Conservation (phyloP, 805 yeast species). For the Suhomyces faveliae region DNA sequence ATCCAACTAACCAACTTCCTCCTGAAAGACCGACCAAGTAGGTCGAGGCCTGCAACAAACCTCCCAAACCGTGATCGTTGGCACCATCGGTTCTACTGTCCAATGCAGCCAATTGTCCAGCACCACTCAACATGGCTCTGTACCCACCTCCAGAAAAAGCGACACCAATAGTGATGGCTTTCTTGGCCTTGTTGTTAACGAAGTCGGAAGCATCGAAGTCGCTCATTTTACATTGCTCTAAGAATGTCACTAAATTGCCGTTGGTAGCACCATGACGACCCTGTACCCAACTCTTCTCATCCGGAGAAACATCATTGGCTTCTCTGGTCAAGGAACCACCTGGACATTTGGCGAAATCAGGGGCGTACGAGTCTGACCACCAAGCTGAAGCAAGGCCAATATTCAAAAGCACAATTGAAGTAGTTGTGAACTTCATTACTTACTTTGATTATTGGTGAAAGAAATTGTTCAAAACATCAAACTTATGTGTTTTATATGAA, state of each 20-base stretch:
- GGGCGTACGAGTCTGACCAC: conserved; percentile 50
- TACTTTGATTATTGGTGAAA: too few species aligned
- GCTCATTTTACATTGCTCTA: conserved; percentile 44
- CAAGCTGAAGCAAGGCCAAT: conserved; percentile 1
- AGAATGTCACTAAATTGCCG: conserved; percentile 44
- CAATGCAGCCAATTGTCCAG: conserved; percentile 41
- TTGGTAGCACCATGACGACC: conserved; percentile 47
- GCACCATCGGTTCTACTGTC: conserved; percentile 35
- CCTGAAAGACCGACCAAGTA: conserved; percentile 73
- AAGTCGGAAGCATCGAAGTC: conserved; percentile 48
- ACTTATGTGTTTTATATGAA: neutral
- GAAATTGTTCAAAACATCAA: too few species aligned
- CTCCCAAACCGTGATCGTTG: conserved; percentile 34
- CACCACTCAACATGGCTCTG: conserved; percentile 71
- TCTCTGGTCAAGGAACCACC: conserved; percentile 38
- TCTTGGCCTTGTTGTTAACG: conserved; percentile 32
- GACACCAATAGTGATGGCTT: conserved; percentile 49
- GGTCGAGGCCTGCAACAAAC: conserved; percentile 62
- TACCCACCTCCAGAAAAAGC: conserved; percentile 87
- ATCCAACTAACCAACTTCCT: conserved; percentile 61
- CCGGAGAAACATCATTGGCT: conserved; percentile 45
- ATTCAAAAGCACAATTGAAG: neutral
- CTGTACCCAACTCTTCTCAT: conserved; percentile 54
- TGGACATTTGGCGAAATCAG: conserved; percentile 59
- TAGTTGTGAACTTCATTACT: conserved; percentile 1